These are phyloP conservation scores for Lentinula boryana DNA, from an alignment of 768 basidiomycete species.

Conservation along the genomic window DNA sequence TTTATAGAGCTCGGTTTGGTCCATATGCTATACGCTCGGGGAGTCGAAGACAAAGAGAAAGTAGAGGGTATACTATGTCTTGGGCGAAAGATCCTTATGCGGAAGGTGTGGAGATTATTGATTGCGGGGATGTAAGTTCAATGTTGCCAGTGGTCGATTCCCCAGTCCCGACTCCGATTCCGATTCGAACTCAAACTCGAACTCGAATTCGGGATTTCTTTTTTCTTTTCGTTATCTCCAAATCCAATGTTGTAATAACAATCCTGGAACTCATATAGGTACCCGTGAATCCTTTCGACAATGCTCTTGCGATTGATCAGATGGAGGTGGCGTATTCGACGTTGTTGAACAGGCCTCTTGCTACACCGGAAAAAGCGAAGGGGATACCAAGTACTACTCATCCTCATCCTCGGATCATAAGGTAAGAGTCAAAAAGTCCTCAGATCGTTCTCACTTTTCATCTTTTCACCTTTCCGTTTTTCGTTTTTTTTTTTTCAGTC, in stretches of 20 bases:
- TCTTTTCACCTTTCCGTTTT: too few species aligned
- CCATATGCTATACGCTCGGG: slow-evolving; percentile 82
- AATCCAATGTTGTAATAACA: not conserved
- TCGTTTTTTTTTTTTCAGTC: slow-evolving; percentile 29
- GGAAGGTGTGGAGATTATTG: slow-evolving; percentile 53
- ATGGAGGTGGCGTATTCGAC: slow-evolving; percentile 83
- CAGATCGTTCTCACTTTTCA: too few species aligned
- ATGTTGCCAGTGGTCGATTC: too few species aligned
- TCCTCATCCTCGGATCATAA: slow-evolving; percentile 74
- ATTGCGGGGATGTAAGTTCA: slow-evolving; percentile 79
- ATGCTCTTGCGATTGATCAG: slow-evolving; percentile 77
- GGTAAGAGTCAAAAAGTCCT: slow-evolving; percentile 20
- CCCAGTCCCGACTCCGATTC: too few species aligned
- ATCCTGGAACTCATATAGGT: slow-evolving; percentile 35
- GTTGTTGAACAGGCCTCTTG: slow-evolving; percentile 53
- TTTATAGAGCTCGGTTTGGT: slow-evolving; percentile 76
- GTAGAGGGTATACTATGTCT: slow-evolving; percentile 60
- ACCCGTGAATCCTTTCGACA: slow-evolving; percentile 77
- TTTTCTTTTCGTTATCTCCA: too few species aligned
- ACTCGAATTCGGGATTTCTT: too few species aligned
- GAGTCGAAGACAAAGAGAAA: slow-evolving; percentile 56
- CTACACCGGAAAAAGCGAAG: slow-evolving; percentile 18
- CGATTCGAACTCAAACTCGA: too few species aligned
- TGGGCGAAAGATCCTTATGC: slow-evolving; percentile 68
- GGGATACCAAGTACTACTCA: slow-evolving; percentile 25